Base-by-base conservation (phyloP, 2,329 filamentous ascomycete genomes). In the Ceratocystis destructans region DNA sequence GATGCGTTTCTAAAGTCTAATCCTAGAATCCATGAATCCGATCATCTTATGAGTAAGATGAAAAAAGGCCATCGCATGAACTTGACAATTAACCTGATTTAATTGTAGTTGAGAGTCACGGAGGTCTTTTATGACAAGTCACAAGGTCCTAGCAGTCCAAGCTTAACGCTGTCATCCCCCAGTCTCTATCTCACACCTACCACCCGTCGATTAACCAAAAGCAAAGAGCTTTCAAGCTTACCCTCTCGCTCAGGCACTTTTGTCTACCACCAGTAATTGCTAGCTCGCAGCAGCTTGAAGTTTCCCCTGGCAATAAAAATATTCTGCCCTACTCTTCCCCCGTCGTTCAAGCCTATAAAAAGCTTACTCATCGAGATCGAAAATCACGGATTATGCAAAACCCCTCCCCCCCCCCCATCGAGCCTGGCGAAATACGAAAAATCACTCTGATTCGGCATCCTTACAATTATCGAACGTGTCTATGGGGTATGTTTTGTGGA, bases 401-500 rank as follows among this genome's bases (percentile, higher is more conserved):
- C 48, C 28, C 28, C 28, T 3, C 28, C 28, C 28, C 22, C 22
- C 25, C 25, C 28, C 28, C 25, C 31, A 59, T 59, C 17, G 15
- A 4, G 28, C 28, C 31, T 25, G 17, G 55, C 55, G 5, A 31
- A 20, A 59, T n/a, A 59, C 55, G 55, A 37, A 59, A 33, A 59
- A 37, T 33, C 15, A 59, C 6, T 17, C 55, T 15, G 25, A 17
- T 37, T 25, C 7, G 12, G 28, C 31, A 59, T 17, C 55, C 28
- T 59, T 59, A 33, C 28, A 59, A 41, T 17, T 10, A 59, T 25
- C 12, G 17, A 33, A 10, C 7, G 3, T 33, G 25, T 33, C n/a
- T 31, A 59, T 31, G 55, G 25, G 37, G 55, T 59, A 33, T 37
- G 25, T 59, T 59, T 59, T 59, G 55, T 59, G 55, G 55, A 59